phyloP scores from a whole-genome alignment of 768 basidiomycete species.

The Pulveroboletus sp. region DNA sequence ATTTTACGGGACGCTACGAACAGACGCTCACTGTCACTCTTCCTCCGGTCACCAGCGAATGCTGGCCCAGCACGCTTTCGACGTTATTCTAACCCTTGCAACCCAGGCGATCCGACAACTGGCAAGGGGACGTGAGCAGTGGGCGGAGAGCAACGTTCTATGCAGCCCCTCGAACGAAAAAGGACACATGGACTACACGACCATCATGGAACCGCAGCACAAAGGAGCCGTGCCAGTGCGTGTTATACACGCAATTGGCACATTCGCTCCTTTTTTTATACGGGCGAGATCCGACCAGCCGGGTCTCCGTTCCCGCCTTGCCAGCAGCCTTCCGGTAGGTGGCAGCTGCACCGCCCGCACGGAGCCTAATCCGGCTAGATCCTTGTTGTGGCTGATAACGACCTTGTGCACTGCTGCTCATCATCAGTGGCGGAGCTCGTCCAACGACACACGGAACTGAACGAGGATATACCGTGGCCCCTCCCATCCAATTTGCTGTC shows the following conservation, averaged over 20 bases:
- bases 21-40: neutral
- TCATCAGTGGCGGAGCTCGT: conserved; percentile 14
- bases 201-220: conserved; percentile 65
- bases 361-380: conserved; percentile 22
- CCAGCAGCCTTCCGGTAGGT: conserved; percentile 54
- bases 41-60: neutral
- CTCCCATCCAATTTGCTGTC: neutral
- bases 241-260: conserved; percentile 46
- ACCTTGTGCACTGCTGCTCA: conserved; percentile 3
- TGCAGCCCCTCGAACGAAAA: conserved; percentile 3
- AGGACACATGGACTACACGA: conserved; percentile 46
- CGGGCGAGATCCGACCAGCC: conserved; percentile 82
- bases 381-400: conserved; percentile 18
- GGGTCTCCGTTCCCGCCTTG: conserved; percentile 67
- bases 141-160: conserved; percentile 5
- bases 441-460: conserved; percentile 5
- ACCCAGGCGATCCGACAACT: neutral
- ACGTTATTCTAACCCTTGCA: neutral
- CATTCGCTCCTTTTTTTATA: conserved; percentile 67
- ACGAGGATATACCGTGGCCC: conserved; percentile 4
- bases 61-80: neutral
- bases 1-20: neutral
- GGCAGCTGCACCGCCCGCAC: conserved; percentile 15
- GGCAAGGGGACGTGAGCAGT: neutral
- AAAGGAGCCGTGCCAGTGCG: conserved; percentile 75